A percentile compares a stretch with the other conserved stretches of the same genome.
Evolutionary conservation across 768 basidiomycete genomes (phyloP).

Genomic region (Russula vinacea): DNA sequence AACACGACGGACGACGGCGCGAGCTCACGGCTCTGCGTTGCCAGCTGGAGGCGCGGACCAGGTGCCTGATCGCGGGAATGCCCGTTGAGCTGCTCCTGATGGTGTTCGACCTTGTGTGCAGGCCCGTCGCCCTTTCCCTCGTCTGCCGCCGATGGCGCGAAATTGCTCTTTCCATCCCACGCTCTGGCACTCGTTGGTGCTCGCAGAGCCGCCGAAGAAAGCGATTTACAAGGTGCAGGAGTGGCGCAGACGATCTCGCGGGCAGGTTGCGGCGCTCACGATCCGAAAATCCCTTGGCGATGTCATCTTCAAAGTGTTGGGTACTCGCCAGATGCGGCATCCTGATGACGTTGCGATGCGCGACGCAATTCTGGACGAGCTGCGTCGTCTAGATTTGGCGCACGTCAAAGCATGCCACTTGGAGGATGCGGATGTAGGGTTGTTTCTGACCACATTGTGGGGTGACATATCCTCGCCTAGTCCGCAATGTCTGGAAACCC

Average conservation of each 20-base stretch:
- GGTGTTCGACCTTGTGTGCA: conserved; percentile 49
- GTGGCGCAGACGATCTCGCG: conserved; percentile 58
- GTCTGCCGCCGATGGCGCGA: conserved; percentile 65
- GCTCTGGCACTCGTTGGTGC: conserved; percentile 60
- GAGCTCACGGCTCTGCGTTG: conserved; percentile 24
- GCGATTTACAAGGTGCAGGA: conserved; percentile 51
- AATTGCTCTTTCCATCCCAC: conserved; percentile 49
- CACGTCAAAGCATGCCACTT: conserved; percentile 9
- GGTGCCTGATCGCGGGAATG: conserved; percentile 37
- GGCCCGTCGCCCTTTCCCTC: conserved; percentile 48
- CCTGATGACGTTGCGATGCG: conserved; percentile 22
- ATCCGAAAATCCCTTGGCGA: conserved; percentile 9
- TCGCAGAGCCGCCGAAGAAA: conserved; percentile 41
- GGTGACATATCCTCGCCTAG: background rate
- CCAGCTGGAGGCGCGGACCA: conserved; percentile 10
- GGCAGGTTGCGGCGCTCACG: conserved; percentile 39
- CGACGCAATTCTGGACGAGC: conserved; percentile 4
- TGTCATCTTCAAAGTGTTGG: conserved; percentile 32
- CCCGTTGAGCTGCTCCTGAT: conserved; percentile 64
- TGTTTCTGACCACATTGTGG: conserved; percentile 1
- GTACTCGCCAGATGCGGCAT: background rate
- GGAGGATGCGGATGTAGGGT: conserved; percentile 9
- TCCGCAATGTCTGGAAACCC: conserved; percentile 4
- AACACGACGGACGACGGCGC: conserved; percentile 44
- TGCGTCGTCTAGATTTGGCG: conserved; percentile 13